phyloP scores from a whole-genome alignment of 139 green algal genomes.

The Coccomyxa sp. region DNA sequence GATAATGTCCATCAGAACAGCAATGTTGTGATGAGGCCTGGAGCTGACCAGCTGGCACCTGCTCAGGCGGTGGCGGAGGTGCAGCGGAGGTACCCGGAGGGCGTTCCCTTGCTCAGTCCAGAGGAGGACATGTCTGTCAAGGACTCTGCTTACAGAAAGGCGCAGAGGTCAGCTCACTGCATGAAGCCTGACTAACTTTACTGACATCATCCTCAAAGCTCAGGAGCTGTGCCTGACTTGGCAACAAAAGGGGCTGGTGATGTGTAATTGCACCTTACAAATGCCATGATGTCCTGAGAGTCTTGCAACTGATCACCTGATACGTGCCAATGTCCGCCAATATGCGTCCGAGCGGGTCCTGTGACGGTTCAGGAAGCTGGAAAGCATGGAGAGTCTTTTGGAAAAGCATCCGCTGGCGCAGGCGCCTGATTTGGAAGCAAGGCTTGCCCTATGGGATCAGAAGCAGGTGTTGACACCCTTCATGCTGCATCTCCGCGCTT shows the following conservation, averaged over 20 bases:
- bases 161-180: not conserved
- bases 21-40: too few species aligned
- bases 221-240: too few species aligned
- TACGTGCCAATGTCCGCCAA: too few species aligned
- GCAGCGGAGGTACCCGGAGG: slow-evolving; percentile 26
- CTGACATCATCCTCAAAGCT: too few species aligned
- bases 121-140: slow-evolving; percentile 65
- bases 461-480: slow-evolving; percentile 34
- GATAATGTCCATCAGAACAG: too few species aligned
- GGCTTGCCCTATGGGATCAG: slow-evolving; percentile 34
- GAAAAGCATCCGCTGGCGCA: slow-evolving; percentile 35
- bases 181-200: too few species aligned
- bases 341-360: too few species aligned
- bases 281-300: too few species aligned
- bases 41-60: not conserved
- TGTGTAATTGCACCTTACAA: too few species aligned
- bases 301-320: too few species aligned
- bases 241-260: too few species aligned
- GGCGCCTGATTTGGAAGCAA: slow-evolving; percentile 14
- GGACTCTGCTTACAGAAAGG: slow-evolving; percentile 14
- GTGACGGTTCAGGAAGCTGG: slow-evolving; percentile 20
- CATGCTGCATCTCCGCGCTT: too few species aligned
- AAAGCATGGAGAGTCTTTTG: slow-evolving; percentile 51
- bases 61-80: slow-evolving; percentile 38
- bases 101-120: slow-evolving; percentile 54